Percentiles rank a stretch among this genome's conserved stretches.
Conservation (phyloP, 441 rosid species). For the Gossypium gossypioides region DNA sequence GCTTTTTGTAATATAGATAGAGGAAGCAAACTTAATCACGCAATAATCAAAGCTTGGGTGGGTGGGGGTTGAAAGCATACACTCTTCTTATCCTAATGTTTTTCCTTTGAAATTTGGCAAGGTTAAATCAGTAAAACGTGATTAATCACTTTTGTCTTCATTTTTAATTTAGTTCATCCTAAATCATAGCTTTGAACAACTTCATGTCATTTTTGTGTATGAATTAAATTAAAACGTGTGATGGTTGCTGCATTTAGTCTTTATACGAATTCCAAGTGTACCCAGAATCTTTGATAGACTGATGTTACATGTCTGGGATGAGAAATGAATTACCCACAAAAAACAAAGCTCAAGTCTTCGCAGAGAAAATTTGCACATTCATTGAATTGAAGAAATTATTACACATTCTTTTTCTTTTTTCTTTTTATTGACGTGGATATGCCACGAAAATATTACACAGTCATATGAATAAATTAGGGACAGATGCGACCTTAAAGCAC, state of each 20-base stretch:
- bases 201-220: neutral
- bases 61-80: no score
- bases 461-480: no score
- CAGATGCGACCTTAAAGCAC: no score
- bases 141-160: neutral
- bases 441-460: no score
- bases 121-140: neutral
- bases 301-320: neutral
- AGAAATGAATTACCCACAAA: neutral
- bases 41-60: neutral
- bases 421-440: no score
- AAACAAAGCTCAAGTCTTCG: neutral
- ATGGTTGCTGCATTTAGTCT: neutral
- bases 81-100: neutral
- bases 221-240: neutral
- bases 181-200: neutral
- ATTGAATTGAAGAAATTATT: neutral
- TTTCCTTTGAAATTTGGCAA: neutral
- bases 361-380: neutral
- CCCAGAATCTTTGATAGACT: neutral
- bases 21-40: slow-evolving; percentile 4
- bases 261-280: neutral
- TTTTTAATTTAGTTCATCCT: neutral
- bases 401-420: no score
- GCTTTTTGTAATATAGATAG: neutral